Evolutionary conservation across 2,329 filamentous ascomycete species (phyloP).

Genomic region (Leptographium galeiforme): DNA sequence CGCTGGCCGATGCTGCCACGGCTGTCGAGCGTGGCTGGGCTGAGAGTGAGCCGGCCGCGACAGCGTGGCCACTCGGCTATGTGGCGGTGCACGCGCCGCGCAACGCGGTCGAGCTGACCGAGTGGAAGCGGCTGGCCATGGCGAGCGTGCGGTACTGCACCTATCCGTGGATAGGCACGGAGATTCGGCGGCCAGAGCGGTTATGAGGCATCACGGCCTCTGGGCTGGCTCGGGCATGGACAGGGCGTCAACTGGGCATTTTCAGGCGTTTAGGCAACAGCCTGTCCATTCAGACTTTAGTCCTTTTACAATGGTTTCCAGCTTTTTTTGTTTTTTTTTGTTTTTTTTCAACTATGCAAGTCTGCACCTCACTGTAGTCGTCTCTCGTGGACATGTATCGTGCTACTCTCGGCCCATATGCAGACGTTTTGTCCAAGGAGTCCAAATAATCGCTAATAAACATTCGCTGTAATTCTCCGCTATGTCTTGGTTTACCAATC

Average conservation of each 20-base stretch:
- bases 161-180: neutral
- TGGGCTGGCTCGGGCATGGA: neutral
- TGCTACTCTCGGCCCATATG: no score
- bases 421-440: no score
- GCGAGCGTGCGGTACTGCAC: slow-evolving; percentile 11
- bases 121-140: slow-evolving; percentile 17
- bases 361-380: no score
- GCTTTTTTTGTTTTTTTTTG: no score
- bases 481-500: no score
- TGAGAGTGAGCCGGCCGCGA: slow-evolving; percentile 16
- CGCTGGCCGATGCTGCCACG: slow-evolving; percentile 22
- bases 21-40: slow-evolving; percentile 25
- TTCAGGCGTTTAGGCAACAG: neutral
- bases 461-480: no score
- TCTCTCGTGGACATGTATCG: no score
- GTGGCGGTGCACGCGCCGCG: slow-evolving; percentile 27
- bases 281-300: no score
- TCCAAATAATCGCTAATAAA: no score
- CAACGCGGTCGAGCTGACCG: slow-evolving; percentile 20
- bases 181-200: slow-evolving; percentile 7
- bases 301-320: no score
- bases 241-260: neutral
- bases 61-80: slow-evolving; percentile 12
- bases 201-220: neutral
- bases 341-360: no score